Conservation (phyloP, 2,329 filamentous ascomycete species). For the Diaporthe vaccinii region DNA sequence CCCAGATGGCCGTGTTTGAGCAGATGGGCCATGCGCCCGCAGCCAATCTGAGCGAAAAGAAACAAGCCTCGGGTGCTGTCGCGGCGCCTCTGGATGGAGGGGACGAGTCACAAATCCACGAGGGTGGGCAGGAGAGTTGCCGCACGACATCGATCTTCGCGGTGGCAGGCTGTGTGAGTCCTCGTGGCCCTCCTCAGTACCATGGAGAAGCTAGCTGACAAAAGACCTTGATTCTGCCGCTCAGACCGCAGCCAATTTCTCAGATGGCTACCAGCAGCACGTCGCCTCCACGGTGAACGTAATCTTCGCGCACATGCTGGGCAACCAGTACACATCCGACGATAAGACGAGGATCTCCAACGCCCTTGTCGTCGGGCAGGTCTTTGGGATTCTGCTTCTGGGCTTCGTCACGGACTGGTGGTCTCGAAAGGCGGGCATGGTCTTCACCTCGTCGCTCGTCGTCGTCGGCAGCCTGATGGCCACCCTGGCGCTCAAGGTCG, state of each 20-base stretch:
- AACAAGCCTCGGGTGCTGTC: background rate
- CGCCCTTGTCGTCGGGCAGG: constrained; percentile 49
- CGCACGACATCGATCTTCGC: constrained; percentile 24
- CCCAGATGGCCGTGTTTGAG: constrained; percentile 8
- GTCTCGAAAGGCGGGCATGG: constrained; percentile 50
- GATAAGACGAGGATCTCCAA: constrained; percentile 51
- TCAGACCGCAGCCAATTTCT: constrained; percentile 47
- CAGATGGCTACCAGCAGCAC: constrained; percentile 51
- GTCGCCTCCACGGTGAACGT: constrained; percentile 51
- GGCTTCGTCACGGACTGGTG: constrained; percentile 50
- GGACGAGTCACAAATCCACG: fast-evolving
- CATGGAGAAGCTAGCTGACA: background rate
- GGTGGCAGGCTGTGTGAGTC: constrained; percentile 31
- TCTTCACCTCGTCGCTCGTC: constrained; percentile 49
- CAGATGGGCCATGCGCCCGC: background rate
- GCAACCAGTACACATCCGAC: constrained; percentile 47
- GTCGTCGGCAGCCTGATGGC: constrained; percentile 52
- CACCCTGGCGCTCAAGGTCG: constrained; percentile 52
- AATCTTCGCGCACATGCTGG: constrained; percentile 49
- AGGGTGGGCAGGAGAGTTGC: background rate
- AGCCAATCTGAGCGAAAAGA: background rate
- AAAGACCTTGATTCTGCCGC: too few species aligned
- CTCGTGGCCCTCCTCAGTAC: fast-evolving
- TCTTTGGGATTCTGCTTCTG: constrained; percentile 51
- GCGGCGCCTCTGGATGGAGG: background rate